Base-by-base conservation (phyloP, 2,329 filamentous ascomycete species). In the Colletotrichum scovillei region DNA sequence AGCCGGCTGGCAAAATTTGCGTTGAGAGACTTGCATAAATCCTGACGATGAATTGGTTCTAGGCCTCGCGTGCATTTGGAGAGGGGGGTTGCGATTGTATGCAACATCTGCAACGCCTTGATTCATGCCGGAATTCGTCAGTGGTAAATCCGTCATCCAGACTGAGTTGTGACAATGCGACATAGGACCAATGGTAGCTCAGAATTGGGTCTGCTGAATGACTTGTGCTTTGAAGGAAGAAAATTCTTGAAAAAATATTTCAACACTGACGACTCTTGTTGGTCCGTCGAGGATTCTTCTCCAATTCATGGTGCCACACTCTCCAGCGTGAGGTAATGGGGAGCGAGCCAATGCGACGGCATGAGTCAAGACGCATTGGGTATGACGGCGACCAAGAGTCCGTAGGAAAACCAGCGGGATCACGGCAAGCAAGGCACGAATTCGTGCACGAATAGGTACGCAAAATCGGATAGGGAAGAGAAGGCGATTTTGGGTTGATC, bases 361-460 rank as follows among this genome's bases (percentile, higher is more conserved):
- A 73, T 26, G 71, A 73, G 71, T 73, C 71, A 73, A 73, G 67
- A 60, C 46, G 62, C 60, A 56, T 66, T 63, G 35, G 60, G 62
- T 16, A 70, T 57, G 60, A 62, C 67, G 67, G 69, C 55, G 35
- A 55, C 5, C 52, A 46, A 69, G 26, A 58, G 38, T 32, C 69
- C 58, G 59, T 19, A 22, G 35, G 26, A 32, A 49, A 64, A 58
- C 53, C 22, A 22, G 26, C 65, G 69, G 65, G 32, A 72, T 60
- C 55, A 42, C 53, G 55, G 58, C 69, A 53, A 49, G 42, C n/a
- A 35, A 35, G 32, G 32, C 32, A n/a, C 19, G 19, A 49, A 49
- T 19, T 49, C 19, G 42, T 49, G 42, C 42, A 49, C 42, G 42
- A 49, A n/a, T 9, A 9, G 24, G 35, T 38, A n/a, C 46, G 60